These are phyloP conservation scores for Polygonum maritimum DNA, from an alignment of 148 eudicot genomes.

Conservation along the genomic window DNA sequence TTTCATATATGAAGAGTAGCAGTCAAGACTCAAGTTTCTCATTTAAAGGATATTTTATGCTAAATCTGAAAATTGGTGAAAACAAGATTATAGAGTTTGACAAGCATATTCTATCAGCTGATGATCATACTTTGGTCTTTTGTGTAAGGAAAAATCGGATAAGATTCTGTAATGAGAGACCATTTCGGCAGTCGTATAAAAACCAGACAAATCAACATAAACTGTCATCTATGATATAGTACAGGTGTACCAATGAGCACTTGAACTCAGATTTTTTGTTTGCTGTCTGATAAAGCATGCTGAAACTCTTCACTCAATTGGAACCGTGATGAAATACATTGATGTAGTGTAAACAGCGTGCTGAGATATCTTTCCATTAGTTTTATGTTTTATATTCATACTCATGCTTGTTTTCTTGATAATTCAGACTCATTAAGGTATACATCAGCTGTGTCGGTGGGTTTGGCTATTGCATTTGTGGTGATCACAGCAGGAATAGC, in stretches of 20 bases:
- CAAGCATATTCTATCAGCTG: background rate
- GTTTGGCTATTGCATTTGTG: constrained; percentile 72
- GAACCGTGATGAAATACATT: background rate
- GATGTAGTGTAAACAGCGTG: background rate
- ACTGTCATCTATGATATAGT: background rate
- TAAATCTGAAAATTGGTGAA: background rate
- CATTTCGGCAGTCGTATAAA: background rate
- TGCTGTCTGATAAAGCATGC: background rate
- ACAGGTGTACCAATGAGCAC: background rate
- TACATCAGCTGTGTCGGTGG: constrained; percentile 84
- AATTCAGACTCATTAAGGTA: constrained; percentile 68
- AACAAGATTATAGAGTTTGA: background rate
- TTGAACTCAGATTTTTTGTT: background rate
- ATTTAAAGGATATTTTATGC: background rate
- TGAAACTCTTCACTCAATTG: constrained; percentile 2
- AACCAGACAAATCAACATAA: background rate
- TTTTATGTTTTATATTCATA: background rate
- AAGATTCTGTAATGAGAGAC: background rate
- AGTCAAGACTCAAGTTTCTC: background rate
- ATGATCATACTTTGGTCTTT: background rate
- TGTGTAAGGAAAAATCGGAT: background rate
- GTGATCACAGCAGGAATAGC: constrained; percentile 67
- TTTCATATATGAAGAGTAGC: background rate
- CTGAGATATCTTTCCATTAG: background rate
- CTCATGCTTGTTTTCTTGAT: background rate